Conservation (phyloP, 1,284 basidiomycete genomes). For the Kalmanozyma brasiliensis region DNA sequence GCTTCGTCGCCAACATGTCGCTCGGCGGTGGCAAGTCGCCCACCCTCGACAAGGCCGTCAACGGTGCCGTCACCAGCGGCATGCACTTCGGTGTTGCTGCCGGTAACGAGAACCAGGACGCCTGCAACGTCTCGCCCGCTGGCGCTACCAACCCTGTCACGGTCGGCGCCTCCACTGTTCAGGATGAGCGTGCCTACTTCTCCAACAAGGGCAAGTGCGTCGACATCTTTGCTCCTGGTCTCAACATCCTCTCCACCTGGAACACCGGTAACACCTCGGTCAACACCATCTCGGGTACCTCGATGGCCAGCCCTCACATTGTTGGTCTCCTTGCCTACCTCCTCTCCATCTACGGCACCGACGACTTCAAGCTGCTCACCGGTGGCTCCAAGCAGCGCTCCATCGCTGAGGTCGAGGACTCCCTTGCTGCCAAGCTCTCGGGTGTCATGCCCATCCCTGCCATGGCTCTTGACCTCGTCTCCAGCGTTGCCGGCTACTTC, state of each 20-base stretch:
- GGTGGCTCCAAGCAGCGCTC: constrained; percentile 30
- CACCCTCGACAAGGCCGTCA: constrained; percentile 84
- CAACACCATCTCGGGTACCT: constrained; percentile 77
- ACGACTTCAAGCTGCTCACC: constrained; percentile 51
- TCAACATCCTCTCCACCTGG: constrained; percentile 75
- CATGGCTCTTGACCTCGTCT: constrained; percentile 57
- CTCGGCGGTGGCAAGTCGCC: constrained; percentile 94
- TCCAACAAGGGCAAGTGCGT: constrained; percentile 74
- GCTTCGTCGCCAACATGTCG: constrained; percentile 97
- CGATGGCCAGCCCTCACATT: constrained; percentile 74
- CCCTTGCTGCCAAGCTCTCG: constrained; percentile 62
- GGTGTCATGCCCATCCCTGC: constrained; percentile 55
- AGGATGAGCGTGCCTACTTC: constrained; percentile 87
- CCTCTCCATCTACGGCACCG: constrained; percentile 73
- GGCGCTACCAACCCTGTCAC: constrained; percentile 76
- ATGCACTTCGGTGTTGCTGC: constrained; percentile 84
- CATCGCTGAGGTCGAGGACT: constrained; percentile 34
- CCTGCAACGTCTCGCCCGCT: constrained; percentile 85
- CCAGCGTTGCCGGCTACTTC: constrained; percentile 54
- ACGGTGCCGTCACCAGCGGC: constrained; percentile 83
- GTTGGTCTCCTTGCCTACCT: constrained; percentile 70
- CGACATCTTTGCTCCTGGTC: constrained; percentile 83
- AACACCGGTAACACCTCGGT: constrained; percentile 71
- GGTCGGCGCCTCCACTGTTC: constrained; percentile 73
- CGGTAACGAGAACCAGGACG: constrained; percentile 79